Conservation (phyloP, 1,284 basidiomycete genomes). For the Apiotrichum sp. region DNA sequence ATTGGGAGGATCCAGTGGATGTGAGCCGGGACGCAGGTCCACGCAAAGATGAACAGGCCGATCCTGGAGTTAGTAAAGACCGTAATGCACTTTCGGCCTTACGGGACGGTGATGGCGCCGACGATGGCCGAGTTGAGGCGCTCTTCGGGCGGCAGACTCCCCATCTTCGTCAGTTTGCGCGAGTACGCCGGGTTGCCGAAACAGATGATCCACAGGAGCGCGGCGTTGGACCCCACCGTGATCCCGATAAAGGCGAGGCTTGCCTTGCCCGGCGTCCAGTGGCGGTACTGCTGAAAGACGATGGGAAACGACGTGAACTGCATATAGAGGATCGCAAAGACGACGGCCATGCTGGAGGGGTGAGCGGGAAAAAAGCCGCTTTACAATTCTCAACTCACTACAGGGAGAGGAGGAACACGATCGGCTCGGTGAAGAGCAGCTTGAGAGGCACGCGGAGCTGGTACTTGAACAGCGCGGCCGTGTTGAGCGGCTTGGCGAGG, state of each 20-base stretch:
- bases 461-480: slow-evolving; percentile 28
- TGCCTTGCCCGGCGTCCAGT: slow-evolving; percentile 48
- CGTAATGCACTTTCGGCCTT: neutral
- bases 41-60: slow-evolving; percentile 57
- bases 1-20: slow-evolving; percentile 61
- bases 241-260: slow-evolving; percentile 62
- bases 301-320: slow-evolving; percentile 48
- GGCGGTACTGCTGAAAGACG: slow-evolving; percentile 25
- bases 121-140: neutral
- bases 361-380: neutral
- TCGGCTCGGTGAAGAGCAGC: slow-evolving; percentile 61
- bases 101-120: neutral
- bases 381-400: slow-evolving; percentile 34
- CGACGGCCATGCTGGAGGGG: slow-evolving; percentile 13
- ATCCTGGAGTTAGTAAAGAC: slow-evolving; percentile 24
- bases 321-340: slow-evolving; percentile 31
- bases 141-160: neutral
- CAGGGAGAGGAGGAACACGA: slow-evolving; percentile 56
- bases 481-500: slow-evolving; percentile 32
- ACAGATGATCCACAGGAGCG: slow-evolving; percentile 54
- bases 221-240: slow-evolving; percentile 54
- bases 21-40: slow-evolving; percentile 55
- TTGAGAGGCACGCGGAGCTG: slow-evolving; percentile 46
- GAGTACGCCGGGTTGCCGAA: slow-evolving; percentile 23
- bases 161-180: neutral